Evolutionary conservation across 805 yeast species (phyloP).

Genomic region (Starmerella lactis-condensi): DNA sequence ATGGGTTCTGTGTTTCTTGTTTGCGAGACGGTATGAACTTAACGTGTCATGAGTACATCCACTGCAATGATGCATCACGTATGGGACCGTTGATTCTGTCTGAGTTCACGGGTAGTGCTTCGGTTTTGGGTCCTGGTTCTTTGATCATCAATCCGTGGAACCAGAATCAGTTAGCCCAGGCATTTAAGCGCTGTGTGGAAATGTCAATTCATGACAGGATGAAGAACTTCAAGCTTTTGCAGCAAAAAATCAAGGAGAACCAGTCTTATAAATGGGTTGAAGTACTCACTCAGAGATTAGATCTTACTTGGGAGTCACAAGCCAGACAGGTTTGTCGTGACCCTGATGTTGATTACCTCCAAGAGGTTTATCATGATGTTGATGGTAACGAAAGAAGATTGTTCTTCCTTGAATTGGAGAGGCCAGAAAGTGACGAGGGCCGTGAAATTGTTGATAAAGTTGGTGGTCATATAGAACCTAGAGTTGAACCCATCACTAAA

Average conservation of each 20-base stretch:
- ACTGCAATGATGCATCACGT: conserved; percentile 34
- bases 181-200: conserved; percentile 44
- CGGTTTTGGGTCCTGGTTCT: conserved; percentile 44
- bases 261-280: conserved; percentile 64
- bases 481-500: background rate
- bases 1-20: conserved; percentile 69
- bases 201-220: conserved; percentile 43
- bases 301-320: conserved; percentile 34
- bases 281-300: conserved; percentile 36
- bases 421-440: conserved; percentile 9
- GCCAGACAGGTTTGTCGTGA: conserved; percentile 21
- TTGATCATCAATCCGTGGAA: conserved; percentile 90
- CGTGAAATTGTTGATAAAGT: conserved; percentile 1
- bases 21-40: conserved; percentile 94
- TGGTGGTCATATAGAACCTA: background rate
- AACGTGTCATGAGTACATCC: conserved; percentile 85
- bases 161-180: conserved; percentile 41
- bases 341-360: conserved; percentile 10
- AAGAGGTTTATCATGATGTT: conserved; percentile 6
- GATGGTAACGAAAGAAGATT: conserved; percentile 6
- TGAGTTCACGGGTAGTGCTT: conserved; percentile 90
- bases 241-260: conserved; percentile 39
- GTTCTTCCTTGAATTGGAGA: conserved; percentile 13
- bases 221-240: conserved; percentile 43
- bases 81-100: conserved; percentile 64